Evolutionary conservation across 2,329 filamentous ascomycete genomes (phyloP).

Genomic region (Colletotrichum sp.): DNA sequence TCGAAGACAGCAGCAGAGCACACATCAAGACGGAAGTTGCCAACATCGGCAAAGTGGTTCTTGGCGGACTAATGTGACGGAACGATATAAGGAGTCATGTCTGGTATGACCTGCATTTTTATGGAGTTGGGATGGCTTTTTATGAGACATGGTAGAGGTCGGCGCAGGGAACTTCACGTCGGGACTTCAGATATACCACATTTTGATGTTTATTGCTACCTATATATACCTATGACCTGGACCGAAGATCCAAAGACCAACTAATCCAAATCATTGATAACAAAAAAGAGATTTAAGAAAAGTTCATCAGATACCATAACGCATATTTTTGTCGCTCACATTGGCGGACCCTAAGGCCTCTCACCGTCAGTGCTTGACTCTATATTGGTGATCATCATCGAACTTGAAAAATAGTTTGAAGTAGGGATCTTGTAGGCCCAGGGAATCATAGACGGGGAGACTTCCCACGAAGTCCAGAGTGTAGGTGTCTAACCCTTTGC

Average conservation of each 20-base stretch:
- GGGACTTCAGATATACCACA: slow-evolving; percentile 15
- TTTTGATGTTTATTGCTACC: not conserved
- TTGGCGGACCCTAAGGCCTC: slow-evolving; percentile 25
- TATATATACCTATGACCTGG: not conserved
- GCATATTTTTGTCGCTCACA: slow-evolving; percentile 37
- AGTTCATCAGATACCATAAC: slow-evolving; percentile 55
- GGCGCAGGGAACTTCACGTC: not conserved
- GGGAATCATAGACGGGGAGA: slow-evolving; percentile 32
- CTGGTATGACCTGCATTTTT: slow-evolving; percentile 18
- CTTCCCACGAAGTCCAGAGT: slow-evolving; percentile 48
- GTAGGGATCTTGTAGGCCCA: slow-evolving; percentile 14
- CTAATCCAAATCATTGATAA: not conserved
- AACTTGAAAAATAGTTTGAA: slow-evolving; percentile 23
- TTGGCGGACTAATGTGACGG: slow-evolving; percentile 79
- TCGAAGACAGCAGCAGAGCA: slow-evolving; percentile 82
- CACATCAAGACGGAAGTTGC: slow-evolving; percentile 82
- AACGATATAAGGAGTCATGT: not conserved
- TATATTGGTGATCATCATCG: slow-evolving; percentile 89
- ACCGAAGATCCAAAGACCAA: not conserved
- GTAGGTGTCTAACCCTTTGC: slow-evolving; percentile 24
- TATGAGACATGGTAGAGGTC: not conserved
- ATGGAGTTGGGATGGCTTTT: slow-evolving; percentile 5
- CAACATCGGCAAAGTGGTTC: slow-evolving; percentile 85
- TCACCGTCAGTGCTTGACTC: slow-evolving; percentile 96
- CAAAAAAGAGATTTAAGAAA: slow-evolving; percentile 12